A percentile compares a stretch with the other conserved stretches of the same genome.
phyloP scores from a whole-genome alignment of 352 stramenopile genomes.

The Phytopythium ostracodes region DNA sequence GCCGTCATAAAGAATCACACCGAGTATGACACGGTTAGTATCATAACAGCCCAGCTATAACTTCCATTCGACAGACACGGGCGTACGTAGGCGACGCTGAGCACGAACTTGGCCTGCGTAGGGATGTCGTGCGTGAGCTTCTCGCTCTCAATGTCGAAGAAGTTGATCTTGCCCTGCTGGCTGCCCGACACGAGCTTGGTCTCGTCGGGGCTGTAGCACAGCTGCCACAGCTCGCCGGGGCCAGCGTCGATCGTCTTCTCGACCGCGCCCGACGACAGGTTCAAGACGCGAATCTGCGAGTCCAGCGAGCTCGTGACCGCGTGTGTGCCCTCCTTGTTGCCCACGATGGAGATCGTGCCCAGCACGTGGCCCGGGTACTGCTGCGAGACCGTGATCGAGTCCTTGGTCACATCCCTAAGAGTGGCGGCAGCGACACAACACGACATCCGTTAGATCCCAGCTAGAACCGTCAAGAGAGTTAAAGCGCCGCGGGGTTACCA shows the following conservation, averaged over 20 bases:
- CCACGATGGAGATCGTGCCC: slow-evolving; percentile 81
- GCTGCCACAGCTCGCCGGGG: slow-evolving; percentile 85
- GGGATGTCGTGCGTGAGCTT: slow-evolving; percentile 75
- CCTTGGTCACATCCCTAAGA: slow-evolving; percentile 57
- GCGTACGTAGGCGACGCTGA: slow-evolving; percentile 74
- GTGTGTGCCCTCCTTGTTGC: slow-evolving; percentile 72
- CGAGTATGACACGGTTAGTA: background rate
- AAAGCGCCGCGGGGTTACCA: slow-evolving; percentile 37
- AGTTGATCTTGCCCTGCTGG: slow-evolving; percentile 86
- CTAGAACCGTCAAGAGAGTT: background rate
- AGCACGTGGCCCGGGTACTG: slow-evolving; percentile 83
- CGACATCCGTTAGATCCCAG: background rate
- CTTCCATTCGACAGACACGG: background rate
- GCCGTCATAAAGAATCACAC: slow-evolving; percentile 1
- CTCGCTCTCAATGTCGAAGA: slow-evolving; percentile 78
- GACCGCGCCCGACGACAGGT: slow-evolving; percentile 62
- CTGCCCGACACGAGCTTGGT: slow-evolving; percentile 76
- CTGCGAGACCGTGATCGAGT: slow-evolving; percentile 71
- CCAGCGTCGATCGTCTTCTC: slow-evolving; percentile 85
- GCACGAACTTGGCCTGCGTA: slow-evolving; percentile 70
- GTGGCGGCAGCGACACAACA: background rate
- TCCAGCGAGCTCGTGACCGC: slow-evolving; percentile 82
- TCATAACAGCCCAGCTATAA: too few species aligned
- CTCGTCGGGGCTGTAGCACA: slow-evolving; percentile 82
- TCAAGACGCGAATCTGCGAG: slow-evolving; percentile 78